Percentiles rank a stretch among this genome's conserved stretches.
Conservation (phyloP, 805 yeast species). For the Candida ovalis region DNA sequence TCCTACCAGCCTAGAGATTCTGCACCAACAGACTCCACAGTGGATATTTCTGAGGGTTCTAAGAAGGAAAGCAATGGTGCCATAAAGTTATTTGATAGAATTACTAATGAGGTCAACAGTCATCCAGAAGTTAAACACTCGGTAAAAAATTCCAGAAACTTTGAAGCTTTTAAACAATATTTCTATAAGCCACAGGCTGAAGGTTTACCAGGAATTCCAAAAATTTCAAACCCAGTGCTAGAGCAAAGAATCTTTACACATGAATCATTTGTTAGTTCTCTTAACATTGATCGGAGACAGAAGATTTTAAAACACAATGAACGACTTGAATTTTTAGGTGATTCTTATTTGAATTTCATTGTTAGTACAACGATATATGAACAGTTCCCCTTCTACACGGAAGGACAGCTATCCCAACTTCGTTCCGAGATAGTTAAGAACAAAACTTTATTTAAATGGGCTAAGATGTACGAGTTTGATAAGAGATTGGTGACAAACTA, state of each 20-base stretch:
- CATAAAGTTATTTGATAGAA: background rate
- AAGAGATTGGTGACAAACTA: conserved; percentile 45
- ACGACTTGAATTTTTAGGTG: conserved; percentile 81
- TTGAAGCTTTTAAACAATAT: background rate
- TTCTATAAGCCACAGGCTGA: background rate
- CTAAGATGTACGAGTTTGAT: conserved; percentile 59
- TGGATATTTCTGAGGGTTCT: too few relatives aligned
- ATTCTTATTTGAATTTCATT: conserved; percentile 65
- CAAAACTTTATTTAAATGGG: conserved; percentile 60
- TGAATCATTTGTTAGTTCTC: conserved; percentile 4
- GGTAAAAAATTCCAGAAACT: background rate
- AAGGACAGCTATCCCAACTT: conserved; percentile 68
- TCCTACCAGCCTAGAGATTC: too few relatives aligned
- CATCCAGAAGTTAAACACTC: too few relatives aligned
- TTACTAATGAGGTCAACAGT: background rate
- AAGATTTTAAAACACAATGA: conserved; percentile 63
- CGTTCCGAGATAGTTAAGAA: conserved; percentile 68
- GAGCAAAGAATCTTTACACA: conserved; percentile 20
- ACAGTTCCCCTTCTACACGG: conserved; percentile 61
- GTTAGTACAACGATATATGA: conserved; percentile 61
- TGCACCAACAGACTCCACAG: too few relatives aligned
- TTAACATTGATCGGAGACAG: conserved; percentile 27
- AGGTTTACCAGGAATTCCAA: background rate
- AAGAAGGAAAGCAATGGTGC: background rate
- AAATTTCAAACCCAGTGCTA: background rate